Evolutionary conservation across 345 rosid genomes (phyloP).

Genomic region (Arabidopsis suecica): DNA sequence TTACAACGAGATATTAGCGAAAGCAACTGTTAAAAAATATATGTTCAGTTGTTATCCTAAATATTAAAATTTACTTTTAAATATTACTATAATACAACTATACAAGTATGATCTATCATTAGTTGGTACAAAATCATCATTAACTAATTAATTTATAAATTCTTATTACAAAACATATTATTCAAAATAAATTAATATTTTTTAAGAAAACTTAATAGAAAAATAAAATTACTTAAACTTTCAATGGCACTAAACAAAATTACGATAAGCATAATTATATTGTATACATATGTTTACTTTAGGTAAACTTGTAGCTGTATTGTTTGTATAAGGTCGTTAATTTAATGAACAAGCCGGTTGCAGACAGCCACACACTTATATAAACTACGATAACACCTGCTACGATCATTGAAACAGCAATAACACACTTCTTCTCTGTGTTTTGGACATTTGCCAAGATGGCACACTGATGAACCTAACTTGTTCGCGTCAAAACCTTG

Average conservation of each 20-base stretch:
- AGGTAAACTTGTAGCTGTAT: background rate
- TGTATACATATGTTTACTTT: background rate
- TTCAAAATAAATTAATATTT: background rate
- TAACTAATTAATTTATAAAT: no score
- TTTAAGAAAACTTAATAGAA: background rate
- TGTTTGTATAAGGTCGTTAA: background rate
- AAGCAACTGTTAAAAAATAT: background rate
- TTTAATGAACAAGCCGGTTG: background rate
- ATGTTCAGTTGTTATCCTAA: background rate
- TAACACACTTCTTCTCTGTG: background rate
- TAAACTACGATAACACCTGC: background rate
- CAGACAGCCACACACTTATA: background rate
- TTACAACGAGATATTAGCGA: background rate
- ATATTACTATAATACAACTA: background rate
- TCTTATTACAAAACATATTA: background rate
- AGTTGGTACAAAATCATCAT: background rate
- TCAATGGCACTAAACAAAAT: background rate
- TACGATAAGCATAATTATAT: background rate
- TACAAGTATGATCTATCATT: background rate
- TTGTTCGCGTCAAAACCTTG: background rate
- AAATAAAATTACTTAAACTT: background rate
- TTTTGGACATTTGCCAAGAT: background rate
- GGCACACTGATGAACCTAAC: background rate
- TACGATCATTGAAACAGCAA: background rate
- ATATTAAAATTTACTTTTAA: background rate